phyloP scores from a whole-genome alignment of 169 alveolate genomes.

The Babesia ovis region DNA sequence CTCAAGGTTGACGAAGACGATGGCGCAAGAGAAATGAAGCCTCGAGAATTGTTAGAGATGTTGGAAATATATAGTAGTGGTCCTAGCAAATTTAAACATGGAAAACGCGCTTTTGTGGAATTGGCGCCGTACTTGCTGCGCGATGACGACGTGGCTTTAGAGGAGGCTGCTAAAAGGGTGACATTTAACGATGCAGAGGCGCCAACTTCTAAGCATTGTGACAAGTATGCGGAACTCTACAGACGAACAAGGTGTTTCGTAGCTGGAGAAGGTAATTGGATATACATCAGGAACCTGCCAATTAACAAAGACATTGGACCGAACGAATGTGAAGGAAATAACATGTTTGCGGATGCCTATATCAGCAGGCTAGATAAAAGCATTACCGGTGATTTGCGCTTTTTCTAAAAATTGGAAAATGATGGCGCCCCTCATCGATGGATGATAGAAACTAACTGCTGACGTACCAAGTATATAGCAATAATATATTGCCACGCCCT shows the following conservation, averaged over 20 bases:
- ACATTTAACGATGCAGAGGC: neutral
- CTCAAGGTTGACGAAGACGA: conserved; percentile 11
- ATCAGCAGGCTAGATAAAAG: conserved; percentile 15
- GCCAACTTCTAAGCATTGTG: neutral
- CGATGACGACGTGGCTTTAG: neutral
- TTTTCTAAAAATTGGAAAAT: conserved; percentile 7
- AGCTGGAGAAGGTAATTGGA: conserved; percentile 50
- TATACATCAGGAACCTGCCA: conserved; percentile 45
- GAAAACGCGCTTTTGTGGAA: conserved; percentile 11
- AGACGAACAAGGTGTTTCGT: conserved; percentile 30
- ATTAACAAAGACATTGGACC: neutral
- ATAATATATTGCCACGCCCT: neutral
- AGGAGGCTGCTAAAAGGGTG: neutral
- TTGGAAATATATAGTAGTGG: conserved; percentile 31
- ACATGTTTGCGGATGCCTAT: conserved; percentile 52
- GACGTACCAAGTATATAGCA: neutral
- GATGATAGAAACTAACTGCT: neutral
- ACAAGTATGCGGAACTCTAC: conserved; percentile 8
- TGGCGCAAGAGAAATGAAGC: neutral
- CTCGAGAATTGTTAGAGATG: conserved; percentile 20
- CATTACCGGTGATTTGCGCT: conserved; percentile 42
- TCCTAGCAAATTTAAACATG: conserved; percentile 17
- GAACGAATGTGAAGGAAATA: neutral
- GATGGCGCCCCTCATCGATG: no score
- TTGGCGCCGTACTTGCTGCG: neutral